Evolutionary conservation across 2,329 filamentous ascomycete species (phyloP).

Genomic region (Colletotrichum eleusines): DNA sequence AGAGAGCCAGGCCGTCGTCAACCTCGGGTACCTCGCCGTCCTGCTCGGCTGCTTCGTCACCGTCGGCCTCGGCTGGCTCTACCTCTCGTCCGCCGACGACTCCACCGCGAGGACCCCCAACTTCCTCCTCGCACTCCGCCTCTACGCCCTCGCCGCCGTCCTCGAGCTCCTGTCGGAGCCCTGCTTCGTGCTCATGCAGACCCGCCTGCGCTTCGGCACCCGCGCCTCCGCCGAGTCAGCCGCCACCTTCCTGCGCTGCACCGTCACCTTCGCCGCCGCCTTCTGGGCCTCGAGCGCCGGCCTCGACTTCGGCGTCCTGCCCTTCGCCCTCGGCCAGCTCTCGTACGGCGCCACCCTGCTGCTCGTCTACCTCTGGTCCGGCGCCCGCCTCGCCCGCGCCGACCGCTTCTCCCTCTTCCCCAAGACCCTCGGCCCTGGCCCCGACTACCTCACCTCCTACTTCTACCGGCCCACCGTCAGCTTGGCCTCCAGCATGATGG

Average conservation of each 20-base stretch:
- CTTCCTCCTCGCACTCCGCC: constrained; percentile 65
- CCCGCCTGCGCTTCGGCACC: constrained; percentile 81
- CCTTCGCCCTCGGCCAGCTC: constrained; percentile 90
- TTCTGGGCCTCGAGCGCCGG: constrained; percentile 68
- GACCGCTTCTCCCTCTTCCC: constrained; percentile 78
- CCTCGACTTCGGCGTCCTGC: constrained; percentile 78
- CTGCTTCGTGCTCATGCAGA: constrained; percentile 88
- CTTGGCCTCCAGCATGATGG: constrained; percentile 84
- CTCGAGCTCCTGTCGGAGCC: constrained; percentile 89
- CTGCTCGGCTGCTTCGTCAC: constrained; percentile 75
- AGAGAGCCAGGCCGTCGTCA: constrained; percentile 82
- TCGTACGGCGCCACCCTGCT: constrained; percentile 79
- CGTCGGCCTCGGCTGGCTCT: constrained; percentile 73
- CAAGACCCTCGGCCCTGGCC: constrained; percentile 49
- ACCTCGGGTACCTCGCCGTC: constrained; percentile 86
- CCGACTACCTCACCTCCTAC: constrained; percentile 65
- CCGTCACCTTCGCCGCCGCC: constrained; percentile 78
- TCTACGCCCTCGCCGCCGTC: constrained; percentile 69
- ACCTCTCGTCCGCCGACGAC: constrained; percentile 66
- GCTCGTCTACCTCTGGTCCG: constrained; percentile 75
- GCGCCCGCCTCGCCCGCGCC: constrained; percentile 65
- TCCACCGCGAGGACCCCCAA: constrained; percentile 70
- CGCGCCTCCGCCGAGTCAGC: constrained; percentile 86
- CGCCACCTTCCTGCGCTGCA: constrained; percentile 82
- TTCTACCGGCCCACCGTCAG: constrained; percentile 79